Evolutionary conservation across 1,284 basidiomycete genomes (phyloP).

Genomic region (Ustilago loliicola): DNA sequence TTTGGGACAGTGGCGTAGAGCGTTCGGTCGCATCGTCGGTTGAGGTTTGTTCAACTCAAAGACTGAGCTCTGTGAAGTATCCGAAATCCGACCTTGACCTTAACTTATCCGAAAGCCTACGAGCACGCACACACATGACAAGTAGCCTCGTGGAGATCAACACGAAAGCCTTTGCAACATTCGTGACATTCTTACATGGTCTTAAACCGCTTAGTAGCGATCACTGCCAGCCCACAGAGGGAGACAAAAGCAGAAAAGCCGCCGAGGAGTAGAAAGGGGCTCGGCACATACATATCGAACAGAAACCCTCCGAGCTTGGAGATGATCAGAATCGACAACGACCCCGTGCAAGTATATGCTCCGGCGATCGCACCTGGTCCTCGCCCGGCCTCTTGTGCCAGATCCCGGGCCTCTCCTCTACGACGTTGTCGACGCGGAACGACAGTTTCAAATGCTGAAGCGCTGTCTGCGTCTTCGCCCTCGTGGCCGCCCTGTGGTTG

Average conservation of each 20-base stretch:
- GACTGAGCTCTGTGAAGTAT: too few relatives aligned
- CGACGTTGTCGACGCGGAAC: not conserved
- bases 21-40: too few relatives aligned
- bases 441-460: conserved; percentile 9
- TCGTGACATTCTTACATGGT: not conserved
- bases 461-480: conserved; percentile 5
- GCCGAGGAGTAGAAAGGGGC: conserved; percentile 54
- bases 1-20: too few relatives aligned
- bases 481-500: not conserved
- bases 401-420: not conserved
- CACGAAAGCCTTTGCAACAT: not conserved
- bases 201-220: conserved; percentile 12
- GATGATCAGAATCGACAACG: conserved; percentile 52
- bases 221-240: conserved; percentile 18
- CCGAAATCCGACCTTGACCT: too few relatives aligned
- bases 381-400: conserved; percentile 9
- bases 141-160: too few relatives aligned
- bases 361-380: conserved; percentile 56
- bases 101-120: too few relatives aligned
- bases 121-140: too few relatives aligned
- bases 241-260: conserved; percentile 44
- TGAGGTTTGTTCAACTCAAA: too few relatives aligned
- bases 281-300: conserved; percentile 53
- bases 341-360: conserved; percentile 56
- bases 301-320: conserved; percentile 55